Percentiles rank a stretch among this genome's conserved stretches.
Conservation (phyloP, 1,284 basidiomycete species). For the Phellopilus nigrolimitatus region DNA sequence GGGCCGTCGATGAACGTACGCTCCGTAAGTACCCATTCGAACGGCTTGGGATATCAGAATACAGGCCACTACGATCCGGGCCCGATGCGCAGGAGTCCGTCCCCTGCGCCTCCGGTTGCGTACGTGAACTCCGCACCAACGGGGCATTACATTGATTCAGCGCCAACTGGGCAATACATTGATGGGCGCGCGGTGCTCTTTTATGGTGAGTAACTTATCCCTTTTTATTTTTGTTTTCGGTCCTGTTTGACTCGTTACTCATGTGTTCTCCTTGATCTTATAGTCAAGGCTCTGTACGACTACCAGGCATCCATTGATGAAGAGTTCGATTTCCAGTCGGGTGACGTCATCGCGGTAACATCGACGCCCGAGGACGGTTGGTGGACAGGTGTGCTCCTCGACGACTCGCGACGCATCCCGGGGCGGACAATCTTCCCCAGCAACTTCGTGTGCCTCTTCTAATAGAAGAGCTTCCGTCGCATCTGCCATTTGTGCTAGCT, state of each 20-base stretch:
- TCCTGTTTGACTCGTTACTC: background rate
- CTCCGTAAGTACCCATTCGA: slow-evolving; percentile 17
- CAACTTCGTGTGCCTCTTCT: slow-evolving; percentile 82
- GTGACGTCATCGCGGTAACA: slow-evolving; percentile 91
- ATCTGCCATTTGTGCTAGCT: too few relatives aligned
- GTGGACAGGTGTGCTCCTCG: slow-evolving; percentile 86
- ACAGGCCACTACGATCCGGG: slow-evolving; percentile 18
- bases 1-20: slow-evolving; percentile 10
- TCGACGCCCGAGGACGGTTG: slow-evolving; percentile 90
- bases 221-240: slow-evolving; percentile 17
- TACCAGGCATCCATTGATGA: slow-evolving; percentile 83
- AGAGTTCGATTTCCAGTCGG: slow-evolving; percentile 88
- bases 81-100: slow-evolving; percentile 6
- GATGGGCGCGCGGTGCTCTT: slow-evolving; percentile 77
- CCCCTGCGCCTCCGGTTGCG: slow-evolving; percentile 12
- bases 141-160: slow-evolving; percentile 40
- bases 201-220: slow-evolving; percentile 64
- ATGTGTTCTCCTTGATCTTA: slow-evolving; percentile 12
- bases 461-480: slow-evolving; percentile 16
- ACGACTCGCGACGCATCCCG: slow-evolving; percentile 74
- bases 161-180: slow-evolving; percentile 67
- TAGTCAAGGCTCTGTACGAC: slow-evolving; percentile 91
- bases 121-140: slow-evolving; percentile 43
- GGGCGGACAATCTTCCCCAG: slow-evolving; percentile 89
- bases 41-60: slow-evolving; percentile 13